Evolutionary conservation across 192 early-diverging fungal species (phyloP).

Genomic region (Phycomyces nitens): DNA sequence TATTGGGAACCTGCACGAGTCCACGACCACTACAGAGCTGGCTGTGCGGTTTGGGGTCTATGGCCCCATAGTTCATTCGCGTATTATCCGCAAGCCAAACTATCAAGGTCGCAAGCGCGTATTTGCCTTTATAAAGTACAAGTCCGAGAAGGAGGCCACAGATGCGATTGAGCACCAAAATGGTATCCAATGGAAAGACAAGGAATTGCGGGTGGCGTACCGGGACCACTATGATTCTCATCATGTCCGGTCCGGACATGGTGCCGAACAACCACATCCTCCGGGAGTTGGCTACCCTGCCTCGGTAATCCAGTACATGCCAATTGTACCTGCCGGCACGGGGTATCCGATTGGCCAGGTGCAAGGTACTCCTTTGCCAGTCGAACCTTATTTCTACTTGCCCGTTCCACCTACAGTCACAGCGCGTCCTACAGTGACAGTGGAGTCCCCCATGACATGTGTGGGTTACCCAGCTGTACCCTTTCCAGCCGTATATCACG

Average conservation of each 20-base stretch:
- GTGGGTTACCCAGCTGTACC: too few species aligned
- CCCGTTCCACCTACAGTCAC: too few species aligned
- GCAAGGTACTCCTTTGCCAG: too few species aligned
- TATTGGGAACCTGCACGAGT: conserved; percentile 56
- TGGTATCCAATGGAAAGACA: not conserved
- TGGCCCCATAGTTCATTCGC: conserved; percentile 48
- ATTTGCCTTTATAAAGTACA: conserved; percentile 67
- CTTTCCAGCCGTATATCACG: too few species aligned
- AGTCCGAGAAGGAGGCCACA: conserved; percentile 41
- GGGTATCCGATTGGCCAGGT: too few species aligned
- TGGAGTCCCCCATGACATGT: too few species aligned
- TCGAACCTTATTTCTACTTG: too few species aligned
- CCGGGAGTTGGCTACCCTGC: conserved; percentile 17
- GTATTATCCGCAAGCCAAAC: conserved; percentile 37
- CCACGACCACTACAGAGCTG: conserved; percentile 45
- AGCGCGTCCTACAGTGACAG: too few species aligned
- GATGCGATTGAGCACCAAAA: conserved; percentile 51
- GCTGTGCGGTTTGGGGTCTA: conserved; percentile 50
- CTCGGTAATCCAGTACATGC: not conserved
- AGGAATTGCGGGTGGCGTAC: conserved; percentile 3
- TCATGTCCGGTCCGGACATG: not conserved
- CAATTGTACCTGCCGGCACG: too few species aligned
- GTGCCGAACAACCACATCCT: conserved; percentile 2
- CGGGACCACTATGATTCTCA: conserved; percentile 36
- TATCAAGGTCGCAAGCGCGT: conserved; percentile 35